phyloP scores from a whole-genome alignment of 2,329 filamentous ascomycete genomes.

The Pseudogymnoascus sp. region DNA sequence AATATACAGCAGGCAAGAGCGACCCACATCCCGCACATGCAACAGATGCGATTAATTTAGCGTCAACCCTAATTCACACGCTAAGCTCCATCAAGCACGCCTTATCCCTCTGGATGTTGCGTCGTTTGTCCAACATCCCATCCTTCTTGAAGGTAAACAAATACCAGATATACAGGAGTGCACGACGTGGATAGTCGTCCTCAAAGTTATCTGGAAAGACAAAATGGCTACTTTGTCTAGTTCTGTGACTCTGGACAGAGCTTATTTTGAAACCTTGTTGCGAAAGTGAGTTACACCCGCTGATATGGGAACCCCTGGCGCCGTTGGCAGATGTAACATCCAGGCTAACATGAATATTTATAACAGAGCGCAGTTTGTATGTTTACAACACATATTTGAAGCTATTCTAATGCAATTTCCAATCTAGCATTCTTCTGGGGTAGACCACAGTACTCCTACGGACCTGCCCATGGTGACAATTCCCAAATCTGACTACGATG shows the following conservation, averaged over 20 bases:
- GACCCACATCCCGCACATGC: constrained; percentile 2
- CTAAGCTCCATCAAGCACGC: constrained; percentile 5
- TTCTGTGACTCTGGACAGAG: constrained; percentile 51
- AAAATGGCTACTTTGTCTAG: not conserved
- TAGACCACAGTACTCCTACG: constrained; percentile 30
- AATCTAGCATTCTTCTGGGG: constrained; percentile 33
- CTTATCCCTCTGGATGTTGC: not conserved
- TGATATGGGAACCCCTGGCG: not conserved
- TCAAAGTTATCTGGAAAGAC: not conserved
- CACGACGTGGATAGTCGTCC: not conserved
- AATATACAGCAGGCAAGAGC: not conserved
- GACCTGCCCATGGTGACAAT: constrained; percentile 43
- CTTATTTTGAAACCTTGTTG: constrained; percentile 54
- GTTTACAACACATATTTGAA: constrained; percentile 22
- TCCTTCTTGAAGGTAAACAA: not conserved
- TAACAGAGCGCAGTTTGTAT: constrained; percentile 39
- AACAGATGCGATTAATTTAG: constrained; percentile 8
- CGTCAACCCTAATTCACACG: constrained; percentile 1
- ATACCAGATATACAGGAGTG: constrained; percentile 6
- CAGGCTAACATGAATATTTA: not conserved
- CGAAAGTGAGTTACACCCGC: constrained; percentile 44
- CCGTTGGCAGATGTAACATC: not conserved
- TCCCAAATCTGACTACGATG: constrained; percentile 53
- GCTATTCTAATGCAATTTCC: constrained; percentile 9
- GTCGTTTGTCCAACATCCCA: constrained; percentile 3